Evolutionary conservation across 1,139 yeast species (phyloP), one percentile per base, ranked within the genome.

Genomic region (Arxiozyma telluris): DNA sequence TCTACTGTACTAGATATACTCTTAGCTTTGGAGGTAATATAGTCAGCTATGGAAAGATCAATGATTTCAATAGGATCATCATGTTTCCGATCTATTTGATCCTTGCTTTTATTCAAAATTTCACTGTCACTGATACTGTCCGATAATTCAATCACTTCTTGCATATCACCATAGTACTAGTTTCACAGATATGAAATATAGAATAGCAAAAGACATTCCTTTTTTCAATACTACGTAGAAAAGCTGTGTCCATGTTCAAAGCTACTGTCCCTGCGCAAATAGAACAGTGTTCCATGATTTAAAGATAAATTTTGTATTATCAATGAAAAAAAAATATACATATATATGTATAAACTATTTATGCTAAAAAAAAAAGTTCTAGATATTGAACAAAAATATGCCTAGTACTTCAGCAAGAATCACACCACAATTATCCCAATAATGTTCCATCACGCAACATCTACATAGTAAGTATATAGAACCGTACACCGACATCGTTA

Each of bases 131-230:
- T 41, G 27, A 20, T 44, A 22, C 21, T 21, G 18, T 41, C 41
- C 11, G 21, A 53, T 53, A 22, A 38, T 48, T 27, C 55, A 17
- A 47, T 47, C 6, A 47, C 18, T 41, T 50, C 49, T 46, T 21
- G 49, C 49, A 46, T 46, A 38, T 34, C 49, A 34, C 9, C 43
- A 46, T 45, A 18, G 12, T 15, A 30, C 21, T 34, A 34, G 15
- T n/a, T 34, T 34, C 5, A 34, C n/a, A 15, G 6, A 11, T 12
- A 34, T 15, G 39, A 15, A 15, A 34, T 15, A 34, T 12, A n/a
- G n/a, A n/a, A n/a, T n/a, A n/a, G n/a, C n/a, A n/a, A n/a, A n/a
- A n/a, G n/a, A n/a, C n/a, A n/a, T n/a, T 34, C 6, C 17, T 34
- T 34, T 34, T 1, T 34, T 34, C 3, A 15, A 34, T 15, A 15